These are phyloP conservation scores for Penicillium decumbens DNA, from an alignment of 2,329 filamentous ascomycete species.

Conservation along the genomic window DNA sequence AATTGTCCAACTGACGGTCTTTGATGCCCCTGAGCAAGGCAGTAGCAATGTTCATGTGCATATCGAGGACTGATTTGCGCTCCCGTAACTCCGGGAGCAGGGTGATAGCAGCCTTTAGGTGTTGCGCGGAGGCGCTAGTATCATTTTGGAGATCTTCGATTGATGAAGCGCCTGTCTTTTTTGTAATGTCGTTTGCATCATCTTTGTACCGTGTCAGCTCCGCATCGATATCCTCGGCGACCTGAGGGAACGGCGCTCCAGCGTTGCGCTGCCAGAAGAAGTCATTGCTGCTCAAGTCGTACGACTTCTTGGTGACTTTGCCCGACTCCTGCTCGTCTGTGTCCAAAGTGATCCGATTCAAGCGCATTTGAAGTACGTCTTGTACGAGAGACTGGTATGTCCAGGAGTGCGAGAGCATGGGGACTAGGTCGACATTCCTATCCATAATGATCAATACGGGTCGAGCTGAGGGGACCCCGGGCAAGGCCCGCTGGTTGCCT, in stretches of 20 bases:
- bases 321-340: conserved; percentile 69
- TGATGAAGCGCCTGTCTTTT: conserved; percentile 86
- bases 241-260: conserved; percentile 83
- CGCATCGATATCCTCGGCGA: conserved; percentile 91
- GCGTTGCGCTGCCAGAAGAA: conserved; percentile 98
- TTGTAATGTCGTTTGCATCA: conserved; percentile 88
- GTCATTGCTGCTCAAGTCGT: conserved; percentile 83
- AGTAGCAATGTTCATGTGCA: conserved; percentile 98
- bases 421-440: conserved; percentile 89
- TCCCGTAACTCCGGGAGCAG: conserved; percentile 86
- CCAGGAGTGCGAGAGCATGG: conserved; percentile 98
- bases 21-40: conserved; percentile 79
- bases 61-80: conserved; percentile 86
- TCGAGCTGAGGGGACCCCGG: conserved; percentile 65
- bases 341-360: conserved; percentile 93
- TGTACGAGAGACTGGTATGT: conserved; percentile 82
- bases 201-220: conserved; percentile 94
- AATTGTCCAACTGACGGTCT: conserved; percentile 90
- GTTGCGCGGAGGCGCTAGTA: conserved; percentile 80
- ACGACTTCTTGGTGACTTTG: conserved; percentile 77
- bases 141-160: conserved; percentile 91
- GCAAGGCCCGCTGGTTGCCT: conserved; percentile 54
- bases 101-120: conserved; percentile 93
- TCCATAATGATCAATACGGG: conserved; percentile 92
- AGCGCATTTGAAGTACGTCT: conserved; percentile 70